phyloP scores from a whole-genome alignment of 257 asterid genomes.

The Apocynum venetum region DNA sequence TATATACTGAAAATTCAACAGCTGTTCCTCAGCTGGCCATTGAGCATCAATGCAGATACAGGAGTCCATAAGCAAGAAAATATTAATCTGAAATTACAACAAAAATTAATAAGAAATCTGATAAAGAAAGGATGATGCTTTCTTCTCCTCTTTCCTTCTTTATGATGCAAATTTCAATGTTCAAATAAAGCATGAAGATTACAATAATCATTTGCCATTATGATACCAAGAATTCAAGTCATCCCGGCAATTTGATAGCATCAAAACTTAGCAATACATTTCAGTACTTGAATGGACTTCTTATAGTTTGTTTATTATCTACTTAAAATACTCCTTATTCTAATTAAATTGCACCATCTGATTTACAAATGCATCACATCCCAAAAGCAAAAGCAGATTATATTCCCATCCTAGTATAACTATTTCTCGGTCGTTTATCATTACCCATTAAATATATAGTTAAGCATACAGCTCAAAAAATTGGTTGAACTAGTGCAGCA shows the following conservation, averaged over 20 bases:
- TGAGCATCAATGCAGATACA: slow-evolving; percentile 65
- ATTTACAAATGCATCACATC: neutral
- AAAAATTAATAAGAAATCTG: neutral
- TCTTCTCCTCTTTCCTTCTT: neutral
- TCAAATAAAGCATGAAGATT: neutral
- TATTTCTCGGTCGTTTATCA: neutral
- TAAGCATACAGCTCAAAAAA: neutral
- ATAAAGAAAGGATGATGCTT: slow-evolving; percentile 3
- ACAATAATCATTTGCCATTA: neutral
- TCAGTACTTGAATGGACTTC: neutral
- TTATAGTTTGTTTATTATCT: neutral
- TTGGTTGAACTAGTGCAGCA: neutral
- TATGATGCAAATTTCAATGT: neutral
- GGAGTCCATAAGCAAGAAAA: slow-evolving; percentile 36
- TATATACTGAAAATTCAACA: slow-evolving; percentile 60
- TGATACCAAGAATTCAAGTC: neutral
- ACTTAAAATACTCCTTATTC: neutral
- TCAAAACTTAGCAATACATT: neutral
- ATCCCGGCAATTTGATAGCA: neutral
- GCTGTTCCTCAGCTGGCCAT: slow-evolving; percentile 61
- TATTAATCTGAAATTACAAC: slow-evolving; percentile 4
- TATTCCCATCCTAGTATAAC: neutral
- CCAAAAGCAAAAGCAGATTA: neutral
- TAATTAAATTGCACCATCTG: neutral
- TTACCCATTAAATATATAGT: neutral